These are phyloP conservation scores for Cynara cardunculus DNA, from an alignment of 129 eudicot species.

Conservation along the genomic window DNA sequence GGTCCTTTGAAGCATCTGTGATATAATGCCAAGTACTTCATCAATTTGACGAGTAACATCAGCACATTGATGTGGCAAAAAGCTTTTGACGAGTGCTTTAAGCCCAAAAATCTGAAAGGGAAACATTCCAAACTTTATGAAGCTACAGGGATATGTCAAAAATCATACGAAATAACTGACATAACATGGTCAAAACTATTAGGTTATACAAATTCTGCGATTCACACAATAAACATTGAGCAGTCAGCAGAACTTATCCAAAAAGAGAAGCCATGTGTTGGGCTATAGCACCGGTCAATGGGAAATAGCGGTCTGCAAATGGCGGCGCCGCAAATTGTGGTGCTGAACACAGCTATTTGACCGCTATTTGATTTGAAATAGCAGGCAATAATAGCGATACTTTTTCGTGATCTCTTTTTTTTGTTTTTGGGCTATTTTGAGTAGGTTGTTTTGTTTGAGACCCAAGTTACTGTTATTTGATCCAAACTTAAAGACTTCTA, in stretches of 20 bases:
- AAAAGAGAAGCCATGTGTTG: background rate
- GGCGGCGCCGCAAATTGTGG: too few species aligned
- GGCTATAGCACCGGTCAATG: too few species aligned
- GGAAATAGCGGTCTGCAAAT: too few species aligned
- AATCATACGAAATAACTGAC: background rate
- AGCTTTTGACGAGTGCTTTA: constrained; percentile 81
- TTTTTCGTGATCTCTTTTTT: too few species aligned
- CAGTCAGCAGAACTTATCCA: background rate
- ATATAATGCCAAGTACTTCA: constrained; percentile 53
- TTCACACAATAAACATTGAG: background rate
- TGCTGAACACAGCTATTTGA: too few species aligned
- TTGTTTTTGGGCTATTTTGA: too few species aligned
- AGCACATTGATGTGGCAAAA: constrained; percentile 59
- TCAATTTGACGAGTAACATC: constrained; percentile 40
- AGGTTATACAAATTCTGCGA: background rate
- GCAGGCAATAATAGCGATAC: too few species aligned
- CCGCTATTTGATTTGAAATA: too few species aligned
- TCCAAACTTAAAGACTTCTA: too few species aligned
- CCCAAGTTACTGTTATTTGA: too few species aligned
- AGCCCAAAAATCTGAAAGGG: constrained; percentile 79
- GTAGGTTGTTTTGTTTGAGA: too few species aligned
- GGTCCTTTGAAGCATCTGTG: constrained; percentile 57
- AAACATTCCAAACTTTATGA: constrained; percentile 2
- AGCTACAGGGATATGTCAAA: constrained; percentile 16
- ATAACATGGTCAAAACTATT: constrained; percentile 1